phyloP scores from a whole-genome alignment of 768 basidiomycete species.

The Chalciporus chontae region DNA sequence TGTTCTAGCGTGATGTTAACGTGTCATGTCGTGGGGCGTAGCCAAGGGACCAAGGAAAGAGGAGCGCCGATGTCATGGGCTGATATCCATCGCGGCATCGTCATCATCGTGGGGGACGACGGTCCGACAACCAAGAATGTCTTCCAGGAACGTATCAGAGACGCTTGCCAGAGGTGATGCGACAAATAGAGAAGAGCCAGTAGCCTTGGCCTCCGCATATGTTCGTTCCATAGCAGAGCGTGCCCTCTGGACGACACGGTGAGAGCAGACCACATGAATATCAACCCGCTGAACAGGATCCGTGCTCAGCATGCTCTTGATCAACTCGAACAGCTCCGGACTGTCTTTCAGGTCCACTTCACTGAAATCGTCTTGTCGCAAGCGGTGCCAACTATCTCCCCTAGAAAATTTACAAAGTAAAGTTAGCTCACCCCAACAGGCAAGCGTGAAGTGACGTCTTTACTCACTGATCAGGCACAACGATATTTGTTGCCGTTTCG shows the following conservation, averaged over 20 bases:
- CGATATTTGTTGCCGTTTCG: slow-evolving; percentile 92
- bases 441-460: slow-evolving; percentile 2
- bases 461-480: slow-evolving; percentile 94
- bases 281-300: slow-evolving; percentile 59
- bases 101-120: slow-evolving; percentile 12
- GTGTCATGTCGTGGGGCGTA: slow-evolving; percentile 3
- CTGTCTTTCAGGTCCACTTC: slow-evolving; percentile 73
- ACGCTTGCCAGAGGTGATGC: slow-evolving; percentile 66
- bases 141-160: slow-evolving; percentile 58
- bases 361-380: slow-evolving; percentile 87
- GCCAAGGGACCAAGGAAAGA: neutral
- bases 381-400: slow-evolving; percentile 91
- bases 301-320: slow-evolving; percentile 75
- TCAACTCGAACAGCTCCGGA: slow-evolving; percentile 60
- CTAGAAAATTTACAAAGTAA: slow-evolving; percentile 40
- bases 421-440: slow-evolving; percentile 13
- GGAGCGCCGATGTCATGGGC: slow-evolving; percentile 26
- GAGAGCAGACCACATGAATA: slow-evolving; percentile 52
- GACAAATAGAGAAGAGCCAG: slow-evolving; percentile 41
- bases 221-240: slow-evolving; percentile 59
- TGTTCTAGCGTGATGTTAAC: slow-evolving; percentile 2
- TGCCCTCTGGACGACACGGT: slow-evolving; percentile 63
- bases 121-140: slow-evolving; percentile 44
- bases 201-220: slow-evolving; percentile 35
- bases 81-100: slow-evolving; percentile 38